Percentiles rank a stretch among this genome's conserved stretches.
Conservation (phyloP, 83 land plant species). For the Isoetes engelmannii region DNA sequence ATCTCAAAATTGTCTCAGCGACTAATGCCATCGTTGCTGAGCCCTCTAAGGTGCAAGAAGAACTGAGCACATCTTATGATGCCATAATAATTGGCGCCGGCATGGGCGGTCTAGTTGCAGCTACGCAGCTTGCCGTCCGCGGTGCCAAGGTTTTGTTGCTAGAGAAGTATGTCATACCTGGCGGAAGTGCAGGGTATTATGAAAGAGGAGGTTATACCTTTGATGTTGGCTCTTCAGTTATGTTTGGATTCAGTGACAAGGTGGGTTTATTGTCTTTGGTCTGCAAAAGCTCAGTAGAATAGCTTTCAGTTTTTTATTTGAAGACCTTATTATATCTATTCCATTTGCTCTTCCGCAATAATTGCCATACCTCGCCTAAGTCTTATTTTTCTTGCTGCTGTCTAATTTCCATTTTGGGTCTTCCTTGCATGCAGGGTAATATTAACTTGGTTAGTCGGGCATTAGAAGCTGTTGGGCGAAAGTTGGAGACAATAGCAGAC, state of each 20-base stretch:
- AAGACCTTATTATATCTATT: too few relatives aligned
- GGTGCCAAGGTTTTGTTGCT: slow-evolving; percentile 82
- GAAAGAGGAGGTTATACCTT: slow-evolving; percentile 83
- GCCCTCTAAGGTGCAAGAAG: too few relatives aligned
- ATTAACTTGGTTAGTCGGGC: slow-evolving; percentile 88
- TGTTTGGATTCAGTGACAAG: slow-evolving; percentile 99
- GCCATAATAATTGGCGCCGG: slow-evolving; percentile 94
- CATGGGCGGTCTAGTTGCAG: slow-evolving; percentile 94
- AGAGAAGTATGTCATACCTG: slow-evolving; percentile 97
- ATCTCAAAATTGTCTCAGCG: too few relatives aligned
- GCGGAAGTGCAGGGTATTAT: slow-evolving; percentile 90
- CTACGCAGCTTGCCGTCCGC: slow-evolving; percentile 83
- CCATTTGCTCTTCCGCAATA: too few relatives aligned
- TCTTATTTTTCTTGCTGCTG: too few relatives aligned
- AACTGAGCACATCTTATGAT: slow-evolving; percentile 37
- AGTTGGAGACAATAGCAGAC: slow-evolving; percentile 82
- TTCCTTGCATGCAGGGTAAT: slow-evolving; percentile 46
- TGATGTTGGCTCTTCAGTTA: slow-evolving; percentile 97
- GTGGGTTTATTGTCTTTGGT: slow-evolving; percentile 23
- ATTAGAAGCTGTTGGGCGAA: slow-evolving; percentile 74
- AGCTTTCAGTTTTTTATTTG: too few relatives aligned
- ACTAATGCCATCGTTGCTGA: too few relatives aligned
- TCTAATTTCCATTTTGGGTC: neutral
- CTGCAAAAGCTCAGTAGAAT: neutral
- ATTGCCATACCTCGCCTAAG: too few relatives aligned